A percentile compares a stretch with the other conserved stretches of the same genome.
Evolutionary conservation across 106 monocot species (phyloP).

Genomic region (Acanthochlamys bracteata): DNA sequence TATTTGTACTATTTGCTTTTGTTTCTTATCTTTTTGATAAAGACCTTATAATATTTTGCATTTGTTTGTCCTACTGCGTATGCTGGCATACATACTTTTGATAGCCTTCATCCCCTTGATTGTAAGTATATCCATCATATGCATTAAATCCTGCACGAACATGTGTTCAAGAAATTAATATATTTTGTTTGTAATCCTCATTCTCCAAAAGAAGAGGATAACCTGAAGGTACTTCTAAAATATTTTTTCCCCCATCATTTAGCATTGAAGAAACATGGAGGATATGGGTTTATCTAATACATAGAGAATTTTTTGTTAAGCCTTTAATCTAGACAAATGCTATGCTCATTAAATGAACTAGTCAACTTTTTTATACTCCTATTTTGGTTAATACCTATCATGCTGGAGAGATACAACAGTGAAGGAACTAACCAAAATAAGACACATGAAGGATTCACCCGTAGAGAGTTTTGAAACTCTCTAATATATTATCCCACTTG

Average conservation of each 20-base stretch:
- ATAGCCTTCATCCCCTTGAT: conserved; percentile 39
- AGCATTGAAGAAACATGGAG: background rate
- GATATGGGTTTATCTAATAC: too few relatives aligned
- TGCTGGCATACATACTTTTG: conserved; percentile 54
- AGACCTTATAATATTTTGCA: background rate
- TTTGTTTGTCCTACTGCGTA: conserved; percentile 1
- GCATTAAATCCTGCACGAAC: background rate
- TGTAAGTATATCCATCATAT: conserved; percentile 19
- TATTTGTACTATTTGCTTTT: background rate
- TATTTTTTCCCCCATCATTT: background rate
- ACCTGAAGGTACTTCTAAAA: background rate
- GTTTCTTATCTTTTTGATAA: background rate
- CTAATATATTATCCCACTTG: too few relatives aligned
- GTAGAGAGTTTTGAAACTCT: too few relatives aligned
- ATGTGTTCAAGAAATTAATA: background rate
- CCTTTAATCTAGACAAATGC: too few relatives aligned
- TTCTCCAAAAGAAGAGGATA: background rate
- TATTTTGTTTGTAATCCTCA: background rate
- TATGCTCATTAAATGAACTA: too few relatives aligned
- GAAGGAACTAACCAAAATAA: too few relatives aligned
- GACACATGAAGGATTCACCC: too few relatives aligned
- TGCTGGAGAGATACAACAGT: too few relatives aligned
- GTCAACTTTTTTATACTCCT: too few relatives aligned
- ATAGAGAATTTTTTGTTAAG: too few relatives aligned
- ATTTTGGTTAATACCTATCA: too few relatives aligned